phyloP scores from a whole-genome alignment of 306 rosid genomes.

The Corylus heterophylla region DNA sequence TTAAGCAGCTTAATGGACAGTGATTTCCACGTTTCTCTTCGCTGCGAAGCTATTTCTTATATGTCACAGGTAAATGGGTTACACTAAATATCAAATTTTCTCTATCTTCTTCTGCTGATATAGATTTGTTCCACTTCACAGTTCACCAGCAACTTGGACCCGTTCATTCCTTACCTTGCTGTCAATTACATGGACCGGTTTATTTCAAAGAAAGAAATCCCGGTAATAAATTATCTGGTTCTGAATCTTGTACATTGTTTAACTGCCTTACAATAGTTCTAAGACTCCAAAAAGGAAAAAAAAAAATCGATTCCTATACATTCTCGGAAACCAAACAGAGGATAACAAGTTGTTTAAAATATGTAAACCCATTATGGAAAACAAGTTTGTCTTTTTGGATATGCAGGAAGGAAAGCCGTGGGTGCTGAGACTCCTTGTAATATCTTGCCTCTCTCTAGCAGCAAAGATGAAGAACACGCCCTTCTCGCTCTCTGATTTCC shows the following conservation, averaged over 20 bases:
- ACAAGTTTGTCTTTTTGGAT: conserved; percentile 2
- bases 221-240: conserved; percentile 40
- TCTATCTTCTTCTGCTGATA: background rate
- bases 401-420: conserved; percentile 60
- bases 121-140: conserved; percentile 16
- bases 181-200: conserved; percentile 65
- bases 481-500: conserved; percentile 39
- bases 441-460: conserved; percentile 65
- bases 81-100: background rate
- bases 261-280: background rate
- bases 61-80: conserved; percentile 51
- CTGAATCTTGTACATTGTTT: background rate
- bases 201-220: conserved; percentile 52
- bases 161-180: conserved; percentile 63
- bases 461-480: conserved; percentile 65
- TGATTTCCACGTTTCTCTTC: conserved; percentile 34
- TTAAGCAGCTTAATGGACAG: conserved; percentile 25
- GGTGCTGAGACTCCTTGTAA: conserved; percentile 47
- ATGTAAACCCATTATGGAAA: background rate
- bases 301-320: background rate
- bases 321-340: conserved; percentile 14
- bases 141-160: conserved; percentile 54
- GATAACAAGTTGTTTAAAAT: background rate
- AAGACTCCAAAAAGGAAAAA: background rate
- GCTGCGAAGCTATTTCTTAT: conserved; percentile 51